Conservation (phyloP, 1,139 yeast species). For the Suhomyces yuchorum region DNA sequence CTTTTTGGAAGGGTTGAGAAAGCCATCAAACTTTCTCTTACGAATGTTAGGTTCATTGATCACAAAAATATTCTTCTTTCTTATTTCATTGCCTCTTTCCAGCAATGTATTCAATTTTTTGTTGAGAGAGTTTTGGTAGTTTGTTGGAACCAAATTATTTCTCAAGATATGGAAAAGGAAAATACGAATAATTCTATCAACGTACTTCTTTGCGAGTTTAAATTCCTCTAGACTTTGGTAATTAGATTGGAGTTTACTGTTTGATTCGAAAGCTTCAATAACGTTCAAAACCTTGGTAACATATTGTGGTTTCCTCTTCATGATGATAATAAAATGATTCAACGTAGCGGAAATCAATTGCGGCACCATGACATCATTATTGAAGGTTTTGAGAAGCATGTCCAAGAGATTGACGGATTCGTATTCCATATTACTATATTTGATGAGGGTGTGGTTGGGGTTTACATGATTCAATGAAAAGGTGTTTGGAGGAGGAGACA, state of each 20-base stretch:
- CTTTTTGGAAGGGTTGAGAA: conserved; percentile 29
- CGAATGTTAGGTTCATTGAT: conserved; percentile 34
- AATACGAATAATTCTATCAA: conserved; percentile 42
- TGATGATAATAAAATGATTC: conserved; percentile 52
- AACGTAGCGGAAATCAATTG: conserved; percentile 59
- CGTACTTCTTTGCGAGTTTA: conserved; percentile 44
- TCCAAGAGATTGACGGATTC: conserved; percentile 76
- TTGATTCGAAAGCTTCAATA: conserved; percentile 39
- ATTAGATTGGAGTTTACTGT: conserved; percentile 44
- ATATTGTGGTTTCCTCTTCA: conserved; percentile 59
- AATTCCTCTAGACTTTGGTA: conserved; percentile 47
- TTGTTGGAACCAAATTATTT: conserved; percentile 36
- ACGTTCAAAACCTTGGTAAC: conserved; percentile 45
- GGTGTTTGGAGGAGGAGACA: conserved; percentile 22
- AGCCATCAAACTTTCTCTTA: conserved; percentile 44
- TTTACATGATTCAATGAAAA: conserved; percentile 63
- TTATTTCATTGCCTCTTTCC: conserved; percentile 44
- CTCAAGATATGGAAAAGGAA: conserved; percentile 41
- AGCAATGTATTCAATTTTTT: conserved; percentile 34
- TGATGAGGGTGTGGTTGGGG: conserved; percentile 68
- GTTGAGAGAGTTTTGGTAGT: conserved; percentile 31
- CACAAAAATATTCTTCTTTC: conserved; percentile 42
- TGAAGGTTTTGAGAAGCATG: conserved; percentile 56
- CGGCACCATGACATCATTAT: conserved; percentile 56
- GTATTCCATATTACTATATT: conserved; percentile 55